Evolutionary conservation across 2,329 filamentous ascomycete genomes (phyloP).

Genomic region (Nannizziopsis barbatae): DNA sequence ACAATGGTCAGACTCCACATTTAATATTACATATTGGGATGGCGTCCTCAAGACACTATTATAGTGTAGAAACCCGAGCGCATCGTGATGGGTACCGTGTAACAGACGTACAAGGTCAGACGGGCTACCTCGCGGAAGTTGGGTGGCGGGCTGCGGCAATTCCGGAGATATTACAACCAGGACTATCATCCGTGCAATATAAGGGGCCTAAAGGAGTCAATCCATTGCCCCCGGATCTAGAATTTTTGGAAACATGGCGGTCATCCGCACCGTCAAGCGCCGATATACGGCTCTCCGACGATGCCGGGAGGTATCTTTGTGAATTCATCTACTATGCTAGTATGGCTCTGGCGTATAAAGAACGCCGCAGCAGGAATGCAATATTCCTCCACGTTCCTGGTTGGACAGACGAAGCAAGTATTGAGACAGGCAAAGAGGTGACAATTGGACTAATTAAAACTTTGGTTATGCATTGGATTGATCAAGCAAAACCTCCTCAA

Average conservation of each 20-base stretch:
- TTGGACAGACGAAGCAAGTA: conserved; percentile 40
- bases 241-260: conserved; percentile 29
- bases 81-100: conserved; percentile 62
- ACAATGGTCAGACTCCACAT: conserved; percentile 44
- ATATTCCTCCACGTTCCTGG: conserved; percentile 64
- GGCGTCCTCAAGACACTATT: conserved; percentile 53
- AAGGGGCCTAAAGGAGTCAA: no score
- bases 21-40: conserved; percentile 70
- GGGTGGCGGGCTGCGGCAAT: conserved; percentile 41
- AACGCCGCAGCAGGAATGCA: conserved; percentile 36
- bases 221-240: conserved; percentile 25
- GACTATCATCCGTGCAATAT: conserved; percentile 18
- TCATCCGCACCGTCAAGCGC: conserved; percentile 22
- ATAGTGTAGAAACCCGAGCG: conserved; percentile 58
- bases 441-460: conserved; percentile 35
- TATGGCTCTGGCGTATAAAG: conserved; percentile 37
- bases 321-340: conserved; percentile 69
- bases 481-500: conserved; percentile 13
- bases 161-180: conserved; percentile 45
- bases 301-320: conserved; percentile 63
- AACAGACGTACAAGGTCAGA: conserved; percentile 54
- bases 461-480: conserved; percentile 33
- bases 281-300: conserved; percentile 50
- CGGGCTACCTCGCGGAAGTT: conserved; percentile 34
- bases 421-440: conserved; percentile 32